A percentile compares a stretch with the other conserved stretches of the same genome.
Evolutionary conservation across 345 rosid genomes (phyloP).

Genomic region (Trapa bicornis): DNA sequence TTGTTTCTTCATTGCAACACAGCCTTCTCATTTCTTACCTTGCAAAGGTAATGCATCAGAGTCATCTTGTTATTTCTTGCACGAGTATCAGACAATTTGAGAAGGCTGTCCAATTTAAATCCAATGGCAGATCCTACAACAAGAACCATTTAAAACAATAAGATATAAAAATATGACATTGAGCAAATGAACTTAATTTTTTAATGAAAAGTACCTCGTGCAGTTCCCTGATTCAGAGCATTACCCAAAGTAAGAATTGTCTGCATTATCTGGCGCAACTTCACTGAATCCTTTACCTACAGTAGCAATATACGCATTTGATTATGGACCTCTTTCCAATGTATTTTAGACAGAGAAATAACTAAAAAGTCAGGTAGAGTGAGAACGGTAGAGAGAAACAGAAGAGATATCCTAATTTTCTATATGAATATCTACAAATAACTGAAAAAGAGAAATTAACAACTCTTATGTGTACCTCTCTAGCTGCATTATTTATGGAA

Average conservation of each 20-base stretch:
- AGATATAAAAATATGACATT: background rate
- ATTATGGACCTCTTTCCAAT: background rate
- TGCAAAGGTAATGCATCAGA: slow-evolving; percentile 35
- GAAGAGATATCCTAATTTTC: background rate
- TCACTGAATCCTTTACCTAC: slow-evolving; percentile 87
- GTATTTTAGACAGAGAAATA: background rate
- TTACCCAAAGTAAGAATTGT: slow-evolving; percentile 91
- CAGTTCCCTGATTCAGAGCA: slow-evolving; percentile 98
- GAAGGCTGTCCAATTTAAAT: slow-evolving; percentile 95
- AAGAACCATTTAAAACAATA: slow-evolving; percentile 2
- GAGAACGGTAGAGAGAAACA: background rate
- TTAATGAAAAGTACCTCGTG: slow-evolving; percentile 46
- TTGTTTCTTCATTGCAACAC: background rate
- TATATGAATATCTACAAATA: background rate
- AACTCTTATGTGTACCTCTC: slow-evolving; percentile 48
- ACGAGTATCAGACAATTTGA: slow-evolving; percentile 90
- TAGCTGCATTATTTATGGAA: slow-evolving; percentile 52
- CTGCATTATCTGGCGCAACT: slow-evolving; percentile 96
- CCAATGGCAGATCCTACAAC: slow-evolving; percentile 86
- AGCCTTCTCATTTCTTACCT: slow-evolving; percentile 34
- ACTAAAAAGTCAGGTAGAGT: too few relatives aligned
- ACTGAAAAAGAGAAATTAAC: background rate
- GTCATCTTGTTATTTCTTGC: slow-evolving; percentile 91
- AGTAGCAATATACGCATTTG: slow-evolving; percentile 7
- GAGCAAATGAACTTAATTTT: background rate